Evolutionary conservation across 345 rosid genomes (phyloP).

Genomic region (sweet orange (Citrus sinensis)): DNA sequence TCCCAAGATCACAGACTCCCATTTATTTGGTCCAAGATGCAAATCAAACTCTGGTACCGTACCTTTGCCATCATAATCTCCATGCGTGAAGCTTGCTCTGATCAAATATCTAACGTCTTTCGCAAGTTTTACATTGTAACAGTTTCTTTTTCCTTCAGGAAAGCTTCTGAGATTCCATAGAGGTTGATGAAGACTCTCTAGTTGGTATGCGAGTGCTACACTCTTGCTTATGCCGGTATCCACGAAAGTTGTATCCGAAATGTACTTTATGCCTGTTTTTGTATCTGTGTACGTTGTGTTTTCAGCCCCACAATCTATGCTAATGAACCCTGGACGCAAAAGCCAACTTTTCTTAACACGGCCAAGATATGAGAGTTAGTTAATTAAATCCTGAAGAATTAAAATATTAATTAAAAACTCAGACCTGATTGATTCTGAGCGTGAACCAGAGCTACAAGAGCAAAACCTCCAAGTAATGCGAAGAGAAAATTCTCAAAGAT

Average conservation of each 20-base stretch:
- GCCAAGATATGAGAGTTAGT: too few relatives aligned
- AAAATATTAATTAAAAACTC: not conserved
- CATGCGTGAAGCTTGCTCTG: conserved; percentile 35
- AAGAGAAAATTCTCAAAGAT: not conserved
- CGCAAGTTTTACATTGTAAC: conserved; percentile 26
- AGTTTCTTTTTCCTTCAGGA: conserved; percentile 38
- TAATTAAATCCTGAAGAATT: too few relatives aligned
- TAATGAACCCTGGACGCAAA: conserved; percentile 13
- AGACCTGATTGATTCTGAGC: conserved; percentile 22
- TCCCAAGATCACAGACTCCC: conserved; percentile 22
- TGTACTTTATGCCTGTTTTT: not conserved
- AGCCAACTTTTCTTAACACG: not conserved
- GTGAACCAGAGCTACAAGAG: not conserved
- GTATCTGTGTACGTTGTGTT: not conserved
- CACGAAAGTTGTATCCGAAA: not conserved
- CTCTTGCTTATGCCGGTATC: not conserved
- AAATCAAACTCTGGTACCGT: conserved; percentile 25
- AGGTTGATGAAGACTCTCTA: not conserved
- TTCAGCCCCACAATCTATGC: conserved; percentile 19
- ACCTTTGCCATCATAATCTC: conserved; percentile 30
- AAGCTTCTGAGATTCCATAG: conserved; percentile 28
- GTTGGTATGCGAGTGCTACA: not conserved
- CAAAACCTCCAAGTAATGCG: not conserved
- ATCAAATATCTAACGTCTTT: conserved; percentile 33
- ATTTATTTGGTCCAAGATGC: conserved; percentile 27